Base-by-base conservation (phyloP, 1,284 basidiomycete genomes). In the Pseudozyma sp. region DNA sequence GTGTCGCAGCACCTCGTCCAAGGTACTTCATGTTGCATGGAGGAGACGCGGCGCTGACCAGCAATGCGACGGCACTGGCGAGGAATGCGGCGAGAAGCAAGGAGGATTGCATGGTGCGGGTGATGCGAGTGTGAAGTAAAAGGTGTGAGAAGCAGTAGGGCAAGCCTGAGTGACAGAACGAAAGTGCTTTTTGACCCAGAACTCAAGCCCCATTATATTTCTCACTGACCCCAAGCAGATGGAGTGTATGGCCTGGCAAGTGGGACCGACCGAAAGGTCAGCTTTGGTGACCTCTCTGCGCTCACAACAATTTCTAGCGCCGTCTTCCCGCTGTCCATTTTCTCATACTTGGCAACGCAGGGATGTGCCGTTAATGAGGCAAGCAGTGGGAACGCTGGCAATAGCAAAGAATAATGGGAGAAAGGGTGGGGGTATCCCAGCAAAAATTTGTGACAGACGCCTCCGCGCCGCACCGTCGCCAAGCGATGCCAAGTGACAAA, bases 21-120 rank as follows among this genome's bases (percentile, higher is more conserved):
- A 14, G 3, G 42, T 52, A 64, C 35, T 55, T 4, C 48, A 69
- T 52, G 1, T 43, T 36, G 57, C 67, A 70, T 11, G 52, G 60
- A 19, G 60, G 60, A n/a, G 67, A 60, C 19, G 60, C 56, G 35
- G 60, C 67, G 38, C 16, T 14, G 35, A 56, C 57, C n/a, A 43
- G 52, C 42, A 56, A 18, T 13, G 38, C 50, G 12, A 38, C 12
- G 35, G 13, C 52, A 19, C 36, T 31, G 7, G 49, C 53, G 16
- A 59, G 35, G 3, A 70, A 19, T 10, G 55, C 12, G n/a, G 18
- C 5, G 25, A 35, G 19, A 36, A 55, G 9, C 16, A 47, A 19
- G 9, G 52, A 14, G n/a, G n/a, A 5, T 7, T 55, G 51, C 66
- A 69, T 63, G 13, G n/a, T 48, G 52, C 48, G 58, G 39, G 21